phyloP scores from a whole-genome alignment of 371 early-diverging fungal species.

The Mucor mucedo region DNA sequence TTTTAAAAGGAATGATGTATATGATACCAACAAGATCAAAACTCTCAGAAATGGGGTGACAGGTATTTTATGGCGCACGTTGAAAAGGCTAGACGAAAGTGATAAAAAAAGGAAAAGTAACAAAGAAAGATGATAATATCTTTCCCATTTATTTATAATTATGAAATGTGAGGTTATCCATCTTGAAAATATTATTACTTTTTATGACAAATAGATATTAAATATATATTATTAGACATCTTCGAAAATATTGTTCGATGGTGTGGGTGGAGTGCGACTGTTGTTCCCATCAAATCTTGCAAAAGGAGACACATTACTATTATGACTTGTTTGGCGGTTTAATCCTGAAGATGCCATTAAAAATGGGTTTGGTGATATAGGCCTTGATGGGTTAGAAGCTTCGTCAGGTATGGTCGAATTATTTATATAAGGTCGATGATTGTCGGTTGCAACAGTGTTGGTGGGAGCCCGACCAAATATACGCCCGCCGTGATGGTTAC shows the following conservation, averaged over 20 bases:
- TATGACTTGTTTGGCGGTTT: slow-evolving; percentile 11
- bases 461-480: slow-evolving; percentile 34
- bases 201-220: not conserved
- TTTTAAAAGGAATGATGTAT: too few relatives aligned
- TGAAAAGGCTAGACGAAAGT: too few relatives aligned
- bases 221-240: slow-evolving; percentile 6
- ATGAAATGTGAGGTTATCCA: too few relatives aligned
- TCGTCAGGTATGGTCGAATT: slow-evolving; percentile 2
- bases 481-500: slow-evolving; percentile 22
- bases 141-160: too few relatives aligned
- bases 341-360: slow-evolving; percentile 9
- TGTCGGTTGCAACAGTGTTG: slow-evolving; percentile 7
- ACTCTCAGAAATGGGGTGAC: too few relatives aligned
- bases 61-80: too few relatives aligned
- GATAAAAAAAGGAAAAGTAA: too few relatives aligned
- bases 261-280: not conserved
- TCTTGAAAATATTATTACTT: not conserved
- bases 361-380: slow-evolving; percentile 39
- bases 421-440: slow-evolving; percentile 2
- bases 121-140: too few relatives aligned
- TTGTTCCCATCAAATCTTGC: slow-evolving; percentile 26
- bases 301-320: slow-evolving; percentile 28
- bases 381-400: slow-evolving; percentile 23
- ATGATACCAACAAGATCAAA: too few relatives aligned
- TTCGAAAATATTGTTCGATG: slow-evolving; percentile 15